Evolutionary conservation across 2,329 filamentous ascomycete genomes (phyloP).

Genomic region (Pseudogymnoascus pannorum): DNA sequence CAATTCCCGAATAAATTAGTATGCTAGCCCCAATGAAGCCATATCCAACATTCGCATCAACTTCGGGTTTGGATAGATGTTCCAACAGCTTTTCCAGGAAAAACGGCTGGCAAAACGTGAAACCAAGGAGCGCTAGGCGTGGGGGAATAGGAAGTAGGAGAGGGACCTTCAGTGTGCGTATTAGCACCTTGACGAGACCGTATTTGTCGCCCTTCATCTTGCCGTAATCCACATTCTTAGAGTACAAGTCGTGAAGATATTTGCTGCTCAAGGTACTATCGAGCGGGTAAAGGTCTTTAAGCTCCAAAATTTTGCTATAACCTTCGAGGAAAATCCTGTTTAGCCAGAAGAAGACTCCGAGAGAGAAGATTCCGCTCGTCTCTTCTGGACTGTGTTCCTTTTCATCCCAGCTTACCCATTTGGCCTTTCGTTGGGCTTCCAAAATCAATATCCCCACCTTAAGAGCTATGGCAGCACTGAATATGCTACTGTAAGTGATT

Average conservation of each 20-base stretch:
- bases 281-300: slow-evolving; percentile 25
- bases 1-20: slow-evolving; percentile 36
- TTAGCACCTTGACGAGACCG: slow-evolving; percentile 21
- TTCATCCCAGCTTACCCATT: slow-evolving; percentile 22
- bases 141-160: slow-evolving; percentile 26
- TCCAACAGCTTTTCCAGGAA: slow-evolving; percentile 32
- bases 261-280: slow-evolving; percentile 19
- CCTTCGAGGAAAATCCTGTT: slow-evolving; percentile 26
- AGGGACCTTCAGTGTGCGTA: slow-evolving; percentile 20
- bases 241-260: slow-evolving; percentile 15
- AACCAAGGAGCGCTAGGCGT: slow-evolving; percentile 33
- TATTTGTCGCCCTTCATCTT: slow-evolving; percentile 13
- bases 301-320: slow-evolving; percentile 21
- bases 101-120: slow-evolving; percentile 40
- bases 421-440: slow-evolving; percentile 18
- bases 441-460: slow-evolving; percentile 11
- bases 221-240: slow-evolving; percentile 12
- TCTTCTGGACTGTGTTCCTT: slow-evolving; percentile 28
- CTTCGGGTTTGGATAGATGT: slow-evolving; percentile 23
- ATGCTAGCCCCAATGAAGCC: slow-evolving; percentile 36
- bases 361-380: slow-evolving; percentile 25
- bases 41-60: slow-evolving; percentile 24
- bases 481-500: slow-evolving; percentile 14
- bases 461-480: slow-evolving; percentile 10
- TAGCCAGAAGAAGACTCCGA: slow-evolving; percentile 28